Evolutionary conservation across 371 early-diverging fungal species (phyloP).

Genomic region (Dichotomocladium elegans): DNA sequence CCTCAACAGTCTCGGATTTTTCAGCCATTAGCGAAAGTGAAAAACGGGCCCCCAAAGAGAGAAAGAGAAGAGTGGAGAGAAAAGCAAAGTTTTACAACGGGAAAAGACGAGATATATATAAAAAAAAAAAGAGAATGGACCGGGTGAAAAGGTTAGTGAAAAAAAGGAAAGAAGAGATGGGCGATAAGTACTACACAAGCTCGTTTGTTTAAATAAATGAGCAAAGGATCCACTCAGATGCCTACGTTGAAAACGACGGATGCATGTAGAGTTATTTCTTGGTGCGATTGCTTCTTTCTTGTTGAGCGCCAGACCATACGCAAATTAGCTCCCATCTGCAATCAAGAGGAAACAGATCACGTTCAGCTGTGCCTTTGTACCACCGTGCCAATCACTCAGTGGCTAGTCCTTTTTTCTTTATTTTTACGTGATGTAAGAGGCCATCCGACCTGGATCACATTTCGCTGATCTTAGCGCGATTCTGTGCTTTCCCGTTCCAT

Average conservation of each 20-base stretch:
- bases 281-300: neutral
- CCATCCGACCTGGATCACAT: neutral
- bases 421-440: neutral
- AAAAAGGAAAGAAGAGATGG: neutral
- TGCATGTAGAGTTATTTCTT: neutral
- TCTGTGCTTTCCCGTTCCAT: neutral
- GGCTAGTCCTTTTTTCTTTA: neutral
- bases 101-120: neutral
- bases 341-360: neutral
- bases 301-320: no score
- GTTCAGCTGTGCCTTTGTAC: neutral
- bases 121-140: neutral
- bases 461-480: neutral
- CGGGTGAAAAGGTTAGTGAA: neutral
- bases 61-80: neutral
- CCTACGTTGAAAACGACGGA: neutral
- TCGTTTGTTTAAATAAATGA: neutral
- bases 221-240: no score
- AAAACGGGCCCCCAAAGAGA: neutral
- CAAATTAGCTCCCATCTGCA: neutral
- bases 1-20: conserved; percentile 10
- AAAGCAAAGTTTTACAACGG: neutral
- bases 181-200: neutral
- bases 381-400: neutral
- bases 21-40: conserved; percentile 12